Base-by-base conservation (phyloP, 345 rosid species). In the Gossypium stocksii region DNA sequence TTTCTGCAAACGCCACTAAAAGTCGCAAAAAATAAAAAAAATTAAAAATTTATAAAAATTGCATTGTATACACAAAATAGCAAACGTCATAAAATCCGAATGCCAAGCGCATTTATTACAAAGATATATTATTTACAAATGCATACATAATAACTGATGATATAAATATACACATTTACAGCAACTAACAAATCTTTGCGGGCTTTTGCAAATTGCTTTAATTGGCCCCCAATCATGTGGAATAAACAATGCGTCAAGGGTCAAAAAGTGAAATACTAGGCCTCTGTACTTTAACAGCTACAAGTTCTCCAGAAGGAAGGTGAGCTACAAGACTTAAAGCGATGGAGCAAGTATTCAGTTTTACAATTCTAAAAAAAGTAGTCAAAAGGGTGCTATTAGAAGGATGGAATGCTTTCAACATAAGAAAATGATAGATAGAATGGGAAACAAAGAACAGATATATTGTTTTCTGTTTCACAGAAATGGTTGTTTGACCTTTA, bases 271-370 rank as follows among this genome's bases (percentile, higher is more conserved):
- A 79, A 93, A 93, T 91, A 54, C 98, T 98, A 77, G 98, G 99
- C 81, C 99, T 91, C 86, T 93, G 97, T 78, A 95, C 99, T 80
- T 95, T 93, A 77, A 95, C 97, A 74, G 98, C 98, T 79, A 95
- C 98, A 75, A 95, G 87, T 83, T 91, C 97, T 80, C 98, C 99
- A 82, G 98, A 87, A 86, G 82, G 96, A 86, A 95, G 85, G 79
- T 91, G 99, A 86, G 97, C 98, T 95, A 92, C 90, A 91, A 84
- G 72, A 83, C 87, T 87, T 87, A 85, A 85, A 74, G 80, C 79
- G 58, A 74, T 57, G 75, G 65, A 59, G 51, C 60, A 74, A 77
- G 76, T 38, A 58, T 71, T 82, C 68, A 82, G 71, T 80, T 78
- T 74, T 66, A 57, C 72, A 3, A 17, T 77, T 48, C 58, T 49